A percentile compares a stretch with the other conserved stretches of the same genome.
Conservation (phyloP, 2,329 filamentous ascomycete species). For the Bipolaris zeicola region DNA sequence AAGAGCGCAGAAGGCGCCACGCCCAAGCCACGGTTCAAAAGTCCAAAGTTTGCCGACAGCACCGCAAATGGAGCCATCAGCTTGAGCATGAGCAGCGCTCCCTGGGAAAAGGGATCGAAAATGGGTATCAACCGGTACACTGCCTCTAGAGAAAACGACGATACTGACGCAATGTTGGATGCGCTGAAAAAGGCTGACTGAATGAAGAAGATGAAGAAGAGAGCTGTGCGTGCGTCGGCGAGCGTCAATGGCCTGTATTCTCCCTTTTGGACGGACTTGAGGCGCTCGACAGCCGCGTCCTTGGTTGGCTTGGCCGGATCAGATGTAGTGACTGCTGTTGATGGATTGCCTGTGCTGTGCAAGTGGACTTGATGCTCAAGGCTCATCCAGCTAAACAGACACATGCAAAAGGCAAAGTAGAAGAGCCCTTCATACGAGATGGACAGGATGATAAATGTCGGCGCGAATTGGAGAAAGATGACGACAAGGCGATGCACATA, state of each 20-base stretch:
- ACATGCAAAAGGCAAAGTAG: slow-evolving; percentile 85
- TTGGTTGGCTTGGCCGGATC: slow-evolving; percentile 49
- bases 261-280: slow-evolving; percentile 39
- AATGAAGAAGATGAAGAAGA: slow-evolving; percentile 94
- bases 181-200: slow-evolving; percentile 98
- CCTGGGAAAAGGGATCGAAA: slow-evolving; percentile 93
- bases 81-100: slow-evolving; percentile 84
- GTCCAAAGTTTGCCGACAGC: slow-evolving; percentile 90
- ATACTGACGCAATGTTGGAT: slow-evolving; percentile 92
- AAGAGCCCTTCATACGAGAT: slow-evolving; percentile 98
- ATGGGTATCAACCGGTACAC: slow-evolving; percentile 86
- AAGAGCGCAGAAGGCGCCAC: slow-evolving; percentile 89
- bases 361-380: slow-evolving; percentile 79
- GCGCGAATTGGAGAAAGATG: slow-evolving; percentile 90
- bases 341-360: slow-evolving; percentile 31
- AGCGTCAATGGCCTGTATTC: slow-evolving; percentile 72
- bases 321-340: slow-evolving; percentile 15
- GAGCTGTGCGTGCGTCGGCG: slow-evolving; percentile 82
- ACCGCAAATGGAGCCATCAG: slow-evolving; percentile 91
- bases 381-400: slow-evolving; percentile 86
- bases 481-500: slow-evolving; percentile 89
- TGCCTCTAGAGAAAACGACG: slow-evolving; percentile 90
- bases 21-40: slow-evolving; percentile 82
- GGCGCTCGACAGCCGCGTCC: slow-evolving; percentile 41
- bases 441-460: slow-evolving; percentile 91